phyloP scores from a whole-genome alignment of 495 filamentous ascomycete species.

The Evernia prunastri region DNA sequence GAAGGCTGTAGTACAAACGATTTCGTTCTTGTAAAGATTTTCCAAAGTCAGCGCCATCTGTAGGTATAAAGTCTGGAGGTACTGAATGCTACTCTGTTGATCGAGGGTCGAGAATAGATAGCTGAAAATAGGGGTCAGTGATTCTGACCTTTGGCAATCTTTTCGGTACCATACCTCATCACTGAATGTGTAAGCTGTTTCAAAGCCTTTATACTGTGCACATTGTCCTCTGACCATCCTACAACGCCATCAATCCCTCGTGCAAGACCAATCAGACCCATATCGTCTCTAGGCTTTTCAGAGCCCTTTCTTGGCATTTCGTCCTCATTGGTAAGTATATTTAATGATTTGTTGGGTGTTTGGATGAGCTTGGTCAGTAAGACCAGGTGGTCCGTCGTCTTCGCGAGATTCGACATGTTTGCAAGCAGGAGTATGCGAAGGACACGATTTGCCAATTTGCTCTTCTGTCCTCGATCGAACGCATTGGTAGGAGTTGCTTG shows the following conservation, averaged over 20 bases:
- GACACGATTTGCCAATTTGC: slow-evolving; percentile 16
- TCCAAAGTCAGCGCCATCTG: slow-evolving; percentile 6
- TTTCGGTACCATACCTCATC: slow-evolving; percentile 6
- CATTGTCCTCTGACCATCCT: neutral
- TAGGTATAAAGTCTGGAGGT: slow-evolving; percentile 15
- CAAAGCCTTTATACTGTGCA: slow-evolving; percentile 7
- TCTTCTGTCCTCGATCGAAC: slow-evolving; percentile 12
- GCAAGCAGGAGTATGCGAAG: slow-evolving; percentile 14
- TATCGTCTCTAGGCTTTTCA: neutral
- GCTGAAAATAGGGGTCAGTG: slow-evolving; percentile 10
- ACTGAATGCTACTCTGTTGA: slow-evolving; percentile 4
- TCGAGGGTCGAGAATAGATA: slow-evolving; percentile 18
- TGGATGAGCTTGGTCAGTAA: slow-evolving; percentile 15
- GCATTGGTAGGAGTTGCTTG: neutral
- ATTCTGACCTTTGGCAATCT: no score
- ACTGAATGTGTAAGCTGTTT: slow-evolving; percentile 8
- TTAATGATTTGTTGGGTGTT: slow-evolving; percentile 14
- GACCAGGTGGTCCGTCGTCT: slow-evolving; percentile 12
- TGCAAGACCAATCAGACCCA: slow-evolving; percentile 9
- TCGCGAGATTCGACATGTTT: neutral
- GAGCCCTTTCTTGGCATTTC: neutral
- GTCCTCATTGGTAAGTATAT: neutral
- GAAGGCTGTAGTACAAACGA: neutral
- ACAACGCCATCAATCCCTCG: slow-evolving; percentile 1
- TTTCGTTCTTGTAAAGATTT: slow-evolving; percentile 7